Evolutionary conservation across 805 yeast genomes (phyloP), one percentile per base, ranked within the genome.

Genomic region (Ogataea ramenticola): DNA sequence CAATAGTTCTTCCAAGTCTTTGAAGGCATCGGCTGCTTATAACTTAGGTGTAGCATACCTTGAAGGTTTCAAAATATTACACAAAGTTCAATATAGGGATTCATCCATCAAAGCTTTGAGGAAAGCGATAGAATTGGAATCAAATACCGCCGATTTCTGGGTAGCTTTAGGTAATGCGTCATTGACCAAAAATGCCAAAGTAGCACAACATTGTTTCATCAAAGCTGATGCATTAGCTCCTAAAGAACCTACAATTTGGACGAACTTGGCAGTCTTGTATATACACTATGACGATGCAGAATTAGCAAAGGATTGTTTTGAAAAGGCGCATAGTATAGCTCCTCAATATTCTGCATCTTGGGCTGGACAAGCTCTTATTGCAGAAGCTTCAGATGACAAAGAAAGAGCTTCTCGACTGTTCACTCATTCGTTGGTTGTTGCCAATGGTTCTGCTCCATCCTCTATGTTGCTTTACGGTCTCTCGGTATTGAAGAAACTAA

Each of bases 201-300:
- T 87, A 7, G 71, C 97, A 0, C 99, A 93, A 62, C 99, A 93
- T 64, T 88, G 96, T 60, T 87, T 86, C 54, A 85, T 93, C 53
- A 83, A 86, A 49, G 90, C 97, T 0, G 65, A 81, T 2, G 71
- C 86, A 0, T 62, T 89, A 34, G 82, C 86, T 40, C 76, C 85
- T 7, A 76, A 77, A 43, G 86, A 85, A 44, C 75, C 82, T 3
- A 65, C 66, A 16, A 74, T 81, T 5, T 93, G 97, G 96, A 73
- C 81, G 15, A 86, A 87, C 52, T 66, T 93, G 46, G 96, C 95
- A 0, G 74, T 85, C 7, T 66, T 93, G 31, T 90, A 86, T 51
- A 64, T 91, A 46, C 70, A 75, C 27, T 70, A 74, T 44, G 80
- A 80, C 3, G 98, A 91, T 58, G 52, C 69, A 8, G 82, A 74